phyloP scores from a whole-genome alignment of 139 green algal genomes.

The Pseudopediastrum boryanum region DNA sequence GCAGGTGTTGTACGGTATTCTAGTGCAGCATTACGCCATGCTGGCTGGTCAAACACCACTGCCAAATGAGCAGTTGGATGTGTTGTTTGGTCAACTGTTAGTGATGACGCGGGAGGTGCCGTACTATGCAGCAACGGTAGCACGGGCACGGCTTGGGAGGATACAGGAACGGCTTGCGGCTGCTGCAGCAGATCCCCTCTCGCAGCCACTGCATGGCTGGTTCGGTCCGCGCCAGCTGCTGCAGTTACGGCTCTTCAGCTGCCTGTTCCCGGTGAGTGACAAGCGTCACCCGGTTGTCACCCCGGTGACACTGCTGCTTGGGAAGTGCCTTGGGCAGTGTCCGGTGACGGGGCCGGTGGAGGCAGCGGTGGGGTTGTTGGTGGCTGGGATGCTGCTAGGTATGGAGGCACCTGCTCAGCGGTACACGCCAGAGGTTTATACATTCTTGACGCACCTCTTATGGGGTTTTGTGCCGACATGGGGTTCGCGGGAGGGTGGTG shows the following conservation, averaged over 20 bases:
- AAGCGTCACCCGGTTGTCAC: constrained; percentile 85
- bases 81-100: constrained; percentile 65
- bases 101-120: constrained; percentile 78
- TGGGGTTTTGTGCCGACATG: constrained; percentile 27
- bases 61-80: constrained; percentile 70
- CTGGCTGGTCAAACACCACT: constrained; percentile 70
- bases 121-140: constrained; percentile 88
- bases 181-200: constrained; percentile 39
- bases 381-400: constrained; percentile 53
- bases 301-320: constrained; percentile 67
- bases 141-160: constrained; percentile 73
- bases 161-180: constrained; percentile 62
- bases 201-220: constrained; percentile 33
- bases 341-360: constrained; percentile 31
- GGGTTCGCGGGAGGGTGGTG: neutral
- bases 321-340: constrained; percentile 46
- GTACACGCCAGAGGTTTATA: constrained; percentile 67
- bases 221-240: constrained; percentile 68
- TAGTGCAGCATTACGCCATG: constrained; percentile 91
- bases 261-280: constrained; percentile 87
- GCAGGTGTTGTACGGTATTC: constrained; percentile 88
- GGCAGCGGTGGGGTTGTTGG: constrained; percentile 47
- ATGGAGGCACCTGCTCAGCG: constrained; percentile 56
- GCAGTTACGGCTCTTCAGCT: constrained; percentile 83
- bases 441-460: constrained; percentile 59